Conservation (phyloP, 2,329 filamentous ascomycete genomes). For the Aspergillus sp. region DNA sequence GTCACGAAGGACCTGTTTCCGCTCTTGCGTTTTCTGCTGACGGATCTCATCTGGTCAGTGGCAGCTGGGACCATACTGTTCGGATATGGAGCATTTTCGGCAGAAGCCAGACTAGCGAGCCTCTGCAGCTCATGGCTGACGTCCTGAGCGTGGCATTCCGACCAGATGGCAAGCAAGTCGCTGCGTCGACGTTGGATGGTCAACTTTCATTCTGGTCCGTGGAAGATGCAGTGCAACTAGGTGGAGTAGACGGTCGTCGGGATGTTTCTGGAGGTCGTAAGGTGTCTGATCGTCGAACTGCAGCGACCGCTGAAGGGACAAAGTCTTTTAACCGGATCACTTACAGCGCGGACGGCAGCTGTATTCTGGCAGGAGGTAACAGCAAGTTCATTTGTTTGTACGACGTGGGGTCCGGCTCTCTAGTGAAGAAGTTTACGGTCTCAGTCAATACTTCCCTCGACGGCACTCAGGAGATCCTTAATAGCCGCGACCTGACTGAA, state of each 20-base stretch:
- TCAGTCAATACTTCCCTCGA: conserved; percentile 92
- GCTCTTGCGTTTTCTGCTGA: conserved; percentile 82
- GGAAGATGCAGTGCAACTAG: conserved; percentile 74
- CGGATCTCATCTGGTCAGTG: conserved; percentile 73
- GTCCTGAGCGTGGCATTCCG: conserved; percentile 78
- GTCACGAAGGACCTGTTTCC: conserved; percentile 89
- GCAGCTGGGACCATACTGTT: conserved; percentile 94
- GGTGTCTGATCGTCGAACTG: conserved; percentile 76
- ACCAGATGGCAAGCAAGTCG: conserved; percentile 83
- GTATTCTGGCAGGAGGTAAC: conserved; percentile 82
- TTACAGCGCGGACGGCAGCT: conserved; percentile 88
- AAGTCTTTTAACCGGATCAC: conserved; percentile 83
- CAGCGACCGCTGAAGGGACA: conserved; percentile 80
- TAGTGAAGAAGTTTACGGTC: conserved; percentile 92
- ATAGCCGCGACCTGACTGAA: conserved; percentile 84
- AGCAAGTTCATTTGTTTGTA: conserved; percentile 99
- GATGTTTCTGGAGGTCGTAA: conserved; percentile 91
- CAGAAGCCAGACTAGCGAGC: conserved; percentile 89
- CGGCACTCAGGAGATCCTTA: conserved; percentile 93
- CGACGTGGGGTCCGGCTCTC: conserved; percentile 81
- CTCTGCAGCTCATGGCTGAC: conserved; percentile 83
- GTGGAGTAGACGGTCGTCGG: conserved; percentile 78
- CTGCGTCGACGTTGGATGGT: conserved; percentile 85
- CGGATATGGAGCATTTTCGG: conserved; percentile 94
- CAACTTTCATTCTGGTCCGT: conserved; percentile 94